Conservation (phyloP, 2,329 filamentous ascomycete species). For the Aureobasidium subglaciale region DNA sequence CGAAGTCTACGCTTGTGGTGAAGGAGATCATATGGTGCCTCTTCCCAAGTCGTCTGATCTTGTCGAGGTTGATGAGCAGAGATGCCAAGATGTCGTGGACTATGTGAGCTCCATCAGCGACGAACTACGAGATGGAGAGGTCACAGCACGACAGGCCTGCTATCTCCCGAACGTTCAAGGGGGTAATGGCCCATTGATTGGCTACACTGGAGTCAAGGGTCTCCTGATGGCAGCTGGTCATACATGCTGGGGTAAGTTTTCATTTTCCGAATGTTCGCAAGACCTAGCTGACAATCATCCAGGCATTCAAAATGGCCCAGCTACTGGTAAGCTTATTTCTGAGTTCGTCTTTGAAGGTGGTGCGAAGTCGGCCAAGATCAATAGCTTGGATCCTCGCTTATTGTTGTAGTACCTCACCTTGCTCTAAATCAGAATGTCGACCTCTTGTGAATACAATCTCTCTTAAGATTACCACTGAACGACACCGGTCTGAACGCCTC, state of each 20-base stretch:
- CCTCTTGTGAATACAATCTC: too few relatives aligned
- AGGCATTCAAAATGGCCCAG: constrained; percentile 82
- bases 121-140: constrained; percentile 40
- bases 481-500: neutral
- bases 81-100: constrained; percentile 79
- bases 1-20: constrained; percentile 90
- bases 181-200: constrained; percentile 67
- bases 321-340: constrained; percentile 50
- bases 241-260: constrained; percentile 73
- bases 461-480: neutral
- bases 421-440: neutral
- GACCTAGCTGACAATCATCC: neutral
- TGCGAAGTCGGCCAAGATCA: constrained; percentile 36
- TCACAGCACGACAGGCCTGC: constrained; percentile 78
- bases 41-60: constrained; percentile 69
- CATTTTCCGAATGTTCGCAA: neutral
- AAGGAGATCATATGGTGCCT: constrained; percentile 68
- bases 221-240: constrained; percentile 81
- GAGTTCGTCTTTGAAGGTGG: constrained; percentile 41
- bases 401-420: constrained; percentile 21
- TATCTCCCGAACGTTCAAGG: constrained; percentile 72
- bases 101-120: constrained; percentile 59
- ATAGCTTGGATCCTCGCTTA: constrained; percentile 35
- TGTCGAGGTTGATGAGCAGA: constrained; percentile 65
- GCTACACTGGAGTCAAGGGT: constrained; percentile 63